A percentile compares a stretch with the other conserved stretches of the same genome.
phyloP scores from a whole-genome alignment of 129 eudicot genomes.

The Escallonia herrerae region DNA sequence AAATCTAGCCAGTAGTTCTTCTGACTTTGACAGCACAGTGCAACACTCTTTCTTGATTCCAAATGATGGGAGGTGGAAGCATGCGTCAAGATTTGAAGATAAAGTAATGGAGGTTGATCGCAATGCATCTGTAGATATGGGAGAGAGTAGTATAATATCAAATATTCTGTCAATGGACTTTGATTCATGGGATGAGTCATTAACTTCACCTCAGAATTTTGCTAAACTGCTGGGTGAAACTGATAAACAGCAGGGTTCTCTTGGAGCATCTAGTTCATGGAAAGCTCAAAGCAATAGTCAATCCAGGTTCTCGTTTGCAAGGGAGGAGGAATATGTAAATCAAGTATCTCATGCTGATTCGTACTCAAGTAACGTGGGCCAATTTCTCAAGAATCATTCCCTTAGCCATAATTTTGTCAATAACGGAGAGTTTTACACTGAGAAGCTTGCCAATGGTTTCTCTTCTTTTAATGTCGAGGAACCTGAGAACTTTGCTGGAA shows the following conservation, averaged over 20 bases:
- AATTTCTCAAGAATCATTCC: slow-evolving; percentile 18
- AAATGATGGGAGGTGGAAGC: slow-evolving; percentile 25
- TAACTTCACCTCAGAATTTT: slow-evolving; percentile 70
- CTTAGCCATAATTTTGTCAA: slow-evolving; percentile 26
- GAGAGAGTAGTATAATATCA: slow-evolving; percentile 86
- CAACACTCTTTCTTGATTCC: slow-evolving; percentile 30
- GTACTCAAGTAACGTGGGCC: slow-evolving; percentile 29
- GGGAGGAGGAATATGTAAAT: slow-evolving; percentile 61
- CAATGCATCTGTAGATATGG: slow-evolving; percentile 24
- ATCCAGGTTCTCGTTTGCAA: slow-evolving; percentile 93
- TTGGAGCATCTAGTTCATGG: slow-evolving; percentile 42
- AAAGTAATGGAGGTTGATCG: slow-evolving; percentile 13
- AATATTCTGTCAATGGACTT: slow-evolving; percentile 81
- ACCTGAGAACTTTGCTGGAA: slow-evolving; percentile 35
- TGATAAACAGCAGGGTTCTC: slow-evolving; percentile 53
- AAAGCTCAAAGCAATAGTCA: slow-evolving; percentile 59
- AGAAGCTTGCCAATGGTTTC: slow-evolving; percentile 48
- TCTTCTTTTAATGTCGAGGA: slow-evolving; percentile 44
- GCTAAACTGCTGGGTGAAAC: slow-evolving; percentile 58
- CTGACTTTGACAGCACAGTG: slow-evolving; percentile 14
- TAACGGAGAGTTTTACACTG: slow-evolving; percentile 31
- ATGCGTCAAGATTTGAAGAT: slow-evolving; percentile 29
- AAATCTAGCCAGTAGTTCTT: slow-evolving; percentile 13
- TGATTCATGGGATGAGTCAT: slow-evolving; percentile 82
- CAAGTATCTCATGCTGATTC: slow-evolving; percentile 30